Base-by-base conservation (phyloP, 768 basidiomycete genomes). In the Leccinum arenicola region DNA sequence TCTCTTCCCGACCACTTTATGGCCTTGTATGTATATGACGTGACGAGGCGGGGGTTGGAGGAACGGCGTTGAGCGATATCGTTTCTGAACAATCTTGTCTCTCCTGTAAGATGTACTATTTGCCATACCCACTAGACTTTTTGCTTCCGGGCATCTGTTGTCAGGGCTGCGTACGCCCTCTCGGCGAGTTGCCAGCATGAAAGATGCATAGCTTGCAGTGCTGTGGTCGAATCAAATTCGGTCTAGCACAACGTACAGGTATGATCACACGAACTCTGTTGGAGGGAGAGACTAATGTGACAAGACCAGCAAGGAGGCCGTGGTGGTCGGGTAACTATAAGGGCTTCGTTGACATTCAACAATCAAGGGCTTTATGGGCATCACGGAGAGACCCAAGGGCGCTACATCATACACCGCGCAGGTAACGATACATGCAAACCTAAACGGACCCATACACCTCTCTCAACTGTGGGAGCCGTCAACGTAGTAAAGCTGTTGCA, bases 101-200 rank as follows among this genome's bases (percentile, higher is more conserved):
- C 49, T 25, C 14, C 29, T 68, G 64, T 69, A 61, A 68, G 60
- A 9, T 71, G 65, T 70, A 63, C 57, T 31, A 33, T 33, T n/a
- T 51, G 48, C 27, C 54, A 70, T 71, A 70, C 69, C 69, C 69
- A 54, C 62, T 70, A 70, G 69, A 70, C 59, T 31, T 50, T 45
- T 11, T 50, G 51, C 55, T 43, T 49, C 50, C 21, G 38, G 59
- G 45, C 50, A 12, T 40, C 19, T 23, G 21, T 50, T 11, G n/a
- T 23, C 25, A 61, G 50, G 53, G 48, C 14, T n/a, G 14, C 6
- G 11, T 27, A 48, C n/a, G 21, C 47, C 47, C 21, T 23, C 21
- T 6, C 33, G 12, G 33, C 7, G 47, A 48, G 23, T 31, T 10
- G 6, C 47, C 47, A 48, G 12, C n/a, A 25, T 48, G 47, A 23